phyloP scores from a whole-genome alignment of 1,139 yeast genomes.

The Geotrichum armillariae region DNA sequence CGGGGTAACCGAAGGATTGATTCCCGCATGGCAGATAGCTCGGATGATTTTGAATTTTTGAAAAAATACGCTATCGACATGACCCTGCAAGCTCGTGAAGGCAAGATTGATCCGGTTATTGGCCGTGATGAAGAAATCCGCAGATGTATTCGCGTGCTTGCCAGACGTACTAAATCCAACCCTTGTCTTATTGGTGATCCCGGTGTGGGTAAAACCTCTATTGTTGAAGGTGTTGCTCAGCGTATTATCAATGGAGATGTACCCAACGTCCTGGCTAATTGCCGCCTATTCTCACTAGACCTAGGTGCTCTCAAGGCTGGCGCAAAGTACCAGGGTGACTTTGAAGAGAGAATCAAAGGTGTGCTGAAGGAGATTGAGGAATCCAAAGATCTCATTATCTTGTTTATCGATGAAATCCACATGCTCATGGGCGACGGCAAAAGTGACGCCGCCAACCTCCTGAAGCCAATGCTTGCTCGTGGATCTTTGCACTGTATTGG shows the following conservation, averaged over 20 bases:
- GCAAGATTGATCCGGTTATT: conserved; percentile 95
- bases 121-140: conserved; percentile 99
- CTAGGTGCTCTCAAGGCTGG: conserved; percentile 97
- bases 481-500: conserved; percentile 97
- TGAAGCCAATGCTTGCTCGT: conserved; percentile 96
- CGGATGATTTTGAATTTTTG: conserved; percentile 78
- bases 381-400: conserved; percentile 78
- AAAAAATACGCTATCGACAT: conserved; percentile 88
- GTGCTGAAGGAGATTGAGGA: conserved; percentile 92
- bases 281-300: conserved; percentile 83
- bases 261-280: conserved; percentile 78
- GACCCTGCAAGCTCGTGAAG: conserved; percentile 90
- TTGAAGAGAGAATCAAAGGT: conserved; percentile 96
- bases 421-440: conserved; percentile 99
- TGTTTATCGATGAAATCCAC: conserved; percentile 95
- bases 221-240: conserved; percentile 98
- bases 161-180: conserved; percentile 94
- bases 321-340: conserved; percentile 97
- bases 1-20: conserved; percentile 94
- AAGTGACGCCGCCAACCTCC: conserved; percentile 90
- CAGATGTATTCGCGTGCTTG: conserved; percentile 87
- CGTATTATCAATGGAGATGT: conserved; percentile 95
- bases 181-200: conserved; percentile 98
- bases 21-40: conserved; percentile 91
- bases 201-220: conserved; percentile 98